Base-by-base conservation (phyloP, 2,329 filamentous ascomycete genomes). In the Fusarium scirpi region DNA sequence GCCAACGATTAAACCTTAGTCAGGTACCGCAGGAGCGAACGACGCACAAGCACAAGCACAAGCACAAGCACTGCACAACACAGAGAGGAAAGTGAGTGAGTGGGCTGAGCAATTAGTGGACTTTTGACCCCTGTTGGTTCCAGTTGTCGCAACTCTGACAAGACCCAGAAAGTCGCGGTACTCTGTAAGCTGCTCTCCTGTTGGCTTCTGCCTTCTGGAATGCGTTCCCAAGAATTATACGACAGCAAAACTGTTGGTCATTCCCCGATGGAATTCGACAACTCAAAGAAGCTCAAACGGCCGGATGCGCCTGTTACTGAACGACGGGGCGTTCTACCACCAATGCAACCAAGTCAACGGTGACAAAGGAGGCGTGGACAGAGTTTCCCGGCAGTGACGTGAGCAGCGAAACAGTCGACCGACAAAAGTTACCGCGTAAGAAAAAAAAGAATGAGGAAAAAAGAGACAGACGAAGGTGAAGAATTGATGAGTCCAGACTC, bases 211-310 rank as follows among this genome's bases (percentile, higher is more conserved):
- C 73, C 54, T 58, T 25, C 58, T 75, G 73, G 73, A 75, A 76
- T 74, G 70, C 65, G 58, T 64, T 62, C 53, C 45, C 32, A 69
- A 53, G 64, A 65, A 57, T 71, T 73, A 65, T 60, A 69, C 58
- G 70, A 74, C 70, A 65, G 58, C 56, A 52, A 59, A 58, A 57
- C 70, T 58, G 61, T 66, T 75, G 68, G 71, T 72, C 73, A 74
- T 76, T 74, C 72, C 73, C 66, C 48, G 67, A 65, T 61, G 64
- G 68, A 66, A 70, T 53, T 53, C n/a, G 40, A 54, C 45, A 57
- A 57, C 51, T 40, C 29, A 24, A 61, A 69, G 55, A 13, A 62
- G 45, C 44, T 65, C 54, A 58, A 70, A 71, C 51, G 55, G 51
- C 58, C 59, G 55, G 51, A 65, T 71, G 56, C 58, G 55, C 57